Evolutionary conservation across 805 yeast genomes (phyloP).

Genomic region (Metschnikowia colocasiae): DNA sequence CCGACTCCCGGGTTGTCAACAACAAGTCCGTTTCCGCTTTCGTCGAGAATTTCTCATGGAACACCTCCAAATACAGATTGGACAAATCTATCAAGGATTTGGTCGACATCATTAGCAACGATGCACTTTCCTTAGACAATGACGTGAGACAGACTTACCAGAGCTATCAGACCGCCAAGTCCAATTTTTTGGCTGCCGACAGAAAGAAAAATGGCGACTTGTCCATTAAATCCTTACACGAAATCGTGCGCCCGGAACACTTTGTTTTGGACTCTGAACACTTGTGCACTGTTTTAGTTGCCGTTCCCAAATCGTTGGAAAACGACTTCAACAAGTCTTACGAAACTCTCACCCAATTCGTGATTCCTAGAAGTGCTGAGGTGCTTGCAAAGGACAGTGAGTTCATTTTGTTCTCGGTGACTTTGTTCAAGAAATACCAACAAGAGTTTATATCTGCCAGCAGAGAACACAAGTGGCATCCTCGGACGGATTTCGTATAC

Average conservation of each 20-base stretch:
- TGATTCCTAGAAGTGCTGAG: slow-evolving; percentile 87
- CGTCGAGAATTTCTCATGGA: slow-evolving; percentile 81
- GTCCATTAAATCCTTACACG: slow-evolving; percentile 86
- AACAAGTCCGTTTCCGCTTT: slow-evolving; percentile 55
- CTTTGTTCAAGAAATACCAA: slow-evolving; percentile 78
- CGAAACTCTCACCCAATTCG: slow-evolving; percentile 74
- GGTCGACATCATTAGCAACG: slow-evolving; percentile 64
- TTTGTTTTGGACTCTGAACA: slow-evolving; percentile 85
- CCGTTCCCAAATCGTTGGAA: slow-evolving; percentile 69
- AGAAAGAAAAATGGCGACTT: slow-evolving; percentile 92
- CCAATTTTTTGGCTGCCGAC: slow-evolving; percentile 82
- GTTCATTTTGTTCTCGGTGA: slow-evolving; percentile 67
- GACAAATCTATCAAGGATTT: slow-evolving; percentile 81
- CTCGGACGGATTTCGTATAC: slow-evolving; percentile 81
- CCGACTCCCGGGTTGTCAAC: slow-evolving; percentile 38
- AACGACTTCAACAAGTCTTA: slow-evolving; percentile 63
- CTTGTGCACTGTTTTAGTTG: slow-evolving; percentile 79
- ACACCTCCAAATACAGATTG: slow-evolving; percentile 75
- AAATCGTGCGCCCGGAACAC: slow-evolving; percentile 76
- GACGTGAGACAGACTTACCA: slow-evolving; percentile 79
- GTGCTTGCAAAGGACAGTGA: slow-evolving; percentile 71
- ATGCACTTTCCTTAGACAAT: slow-evolving; percentile 76
- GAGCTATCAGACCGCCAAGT: slow-evolving; percentile 75
- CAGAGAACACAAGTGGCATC: slow-evolving; percentile 85
- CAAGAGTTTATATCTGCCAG: slow-evolving; percentile 64